Evolutionary conservation across 805 yeast species (phyloP).

Genomic region (Cyberlindnera amylophila): DNA sequence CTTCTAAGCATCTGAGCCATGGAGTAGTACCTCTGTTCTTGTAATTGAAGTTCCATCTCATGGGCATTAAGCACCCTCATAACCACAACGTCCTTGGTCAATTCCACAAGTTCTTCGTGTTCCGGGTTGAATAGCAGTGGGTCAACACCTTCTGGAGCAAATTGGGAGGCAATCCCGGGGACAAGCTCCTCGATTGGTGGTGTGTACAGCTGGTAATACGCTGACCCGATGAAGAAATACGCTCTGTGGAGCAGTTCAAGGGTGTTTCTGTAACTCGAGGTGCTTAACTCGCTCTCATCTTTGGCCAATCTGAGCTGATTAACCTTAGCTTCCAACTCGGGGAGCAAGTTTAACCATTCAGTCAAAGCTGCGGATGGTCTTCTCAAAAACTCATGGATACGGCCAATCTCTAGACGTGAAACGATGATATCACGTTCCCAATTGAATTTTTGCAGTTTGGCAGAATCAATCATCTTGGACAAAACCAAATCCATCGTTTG

Average conservation of each 20-base stretch:
- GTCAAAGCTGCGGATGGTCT: constrained; percentile 48
- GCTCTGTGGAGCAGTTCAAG: constrained; percentile 67
- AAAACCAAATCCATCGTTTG: constrained; percentile 68
- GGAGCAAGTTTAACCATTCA: constrained; percentile 37
- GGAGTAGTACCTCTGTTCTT: constrained; percentile 52
- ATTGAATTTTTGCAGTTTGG: constrained; percentile 44
- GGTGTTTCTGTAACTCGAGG: constrained; percentile 37
- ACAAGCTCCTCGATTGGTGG: constrained; percentile 29
- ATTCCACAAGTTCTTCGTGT: constrained; percentile 3
- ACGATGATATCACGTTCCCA: constrained; percentile 46
- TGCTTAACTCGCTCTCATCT: constrained; percentile 25
- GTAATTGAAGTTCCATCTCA: constrained; percentile 36
- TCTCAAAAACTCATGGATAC: constrained; percentile 55
- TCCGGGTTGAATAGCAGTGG: constrained; percentile 8
- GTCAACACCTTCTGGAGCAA: constrained; percentile 15
- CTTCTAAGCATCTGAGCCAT: constrained; percentile 61
- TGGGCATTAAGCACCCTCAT: constrained; percentile 23
- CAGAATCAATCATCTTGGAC: constrained; percentile 55
- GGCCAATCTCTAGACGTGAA: constrained; percentile 58
- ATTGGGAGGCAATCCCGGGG: constrained; percentile 24
- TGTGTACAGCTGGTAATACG: constrained; percentile 54
- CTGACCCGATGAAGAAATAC: constrained; percentile 73
- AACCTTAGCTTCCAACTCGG: constrained; percentile 12
- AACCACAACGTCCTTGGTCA: constrained; percentile 24
- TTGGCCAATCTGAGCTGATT: constrained; percentile 3